Evolutionary conservation across 2,329 filamentous ascomycete genomes (phyloP).

Genomic region (Pezicula rhizophila): DNA sequence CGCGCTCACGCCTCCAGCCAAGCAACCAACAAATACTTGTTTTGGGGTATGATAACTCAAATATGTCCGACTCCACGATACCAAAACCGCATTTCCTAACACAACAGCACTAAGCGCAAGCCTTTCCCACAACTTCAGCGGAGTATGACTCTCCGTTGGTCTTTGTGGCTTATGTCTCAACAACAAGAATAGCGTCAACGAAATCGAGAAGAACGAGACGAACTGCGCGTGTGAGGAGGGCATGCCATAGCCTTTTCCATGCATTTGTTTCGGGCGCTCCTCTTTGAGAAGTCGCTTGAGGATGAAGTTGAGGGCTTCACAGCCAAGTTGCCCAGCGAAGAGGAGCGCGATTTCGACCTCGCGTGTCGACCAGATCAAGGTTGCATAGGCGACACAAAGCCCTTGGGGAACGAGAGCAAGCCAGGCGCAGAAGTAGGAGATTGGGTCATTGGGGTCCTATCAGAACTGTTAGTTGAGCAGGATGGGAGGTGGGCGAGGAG

Average conservation of each 20-base stretch:
- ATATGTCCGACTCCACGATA: constrained; percentile 82
- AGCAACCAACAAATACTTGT: constrained; percentile 78
- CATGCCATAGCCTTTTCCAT: constrained; percentile 96
- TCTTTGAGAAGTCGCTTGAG: constrained; percentile 91
- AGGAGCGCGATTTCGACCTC: constrained; percentile 85
- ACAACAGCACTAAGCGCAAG: constrained; percentile 46
- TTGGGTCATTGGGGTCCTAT: constrained; percentile 75
- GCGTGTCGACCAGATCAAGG: constrained; percentile 83
- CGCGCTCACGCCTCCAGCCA: constrained; percentile 65
- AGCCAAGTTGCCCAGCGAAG: constrained; percentile 85
- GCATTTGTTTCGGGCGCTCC: constrained; percentile 75
- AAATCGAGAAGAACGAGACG: constrained; percentile 83
- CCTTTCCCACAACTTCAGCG: constrained; percentile 58
- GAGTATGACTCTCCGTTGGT: constrained; percentile 35
- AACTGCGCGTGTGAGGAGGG: constrained; percentile 94
- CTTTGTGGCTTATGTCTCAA: constrained; percentile 63
- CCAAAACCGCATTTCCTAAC: constrained; percentile 55
- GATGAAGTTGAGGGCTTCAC: constrained; percentile 83
- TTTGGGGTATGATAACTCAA: constrained; percentile 84
- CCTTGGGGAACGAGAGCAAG: constrained; percentile 91
- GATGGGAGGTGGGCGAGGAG: not conserved
- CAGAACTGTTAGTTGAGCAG: constrained; percentile 5
- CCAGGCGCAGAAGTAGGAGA: constrained; percentile 88
- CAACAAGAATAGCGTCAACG: constrained; percentile 77
- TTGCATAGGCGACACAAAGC: constrained; percentile 83